phyloP scores from a whole-genome alignment of 805 yeast genomes.

The Hanseniaspora meyeri region DNA sequence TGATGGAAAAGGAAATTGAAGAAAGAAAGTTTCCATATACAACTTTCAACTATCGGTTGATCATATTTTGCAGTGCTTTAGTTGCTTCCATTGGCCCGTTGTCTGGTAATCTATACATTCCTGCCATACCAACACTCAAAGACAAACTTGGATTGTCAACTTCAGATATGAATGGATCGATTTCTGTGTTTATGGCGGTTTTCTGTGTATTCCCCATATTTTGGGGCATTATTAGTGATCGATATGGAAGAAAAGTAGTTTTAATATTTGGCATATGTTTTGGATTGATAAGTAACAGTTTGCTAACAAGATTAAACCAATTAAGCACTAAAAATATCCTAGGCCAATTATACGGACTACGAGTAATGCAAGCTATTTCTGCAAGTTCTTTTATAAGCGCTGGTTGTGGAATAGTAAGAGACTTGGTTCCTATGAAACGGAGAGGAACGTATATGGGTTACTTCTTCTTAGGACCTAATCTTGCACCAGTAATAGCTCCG shows the following conservation, averaged over 20 bases:
- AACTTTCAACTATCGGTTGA: background rate
- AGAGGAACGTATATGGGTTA: conserved; percentile 76
- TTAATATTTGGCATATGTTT: conserved; percentile 44
- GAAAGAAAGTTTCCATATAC: conserved; percentile 1
- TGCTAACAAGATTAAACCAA: conserved; percentile 36
- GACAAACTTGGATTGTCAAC: conserved; percentile 31
- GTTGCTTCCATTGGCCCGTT: conserved; percentile 34
- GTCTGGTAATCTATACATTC: conserved; percentile 46
- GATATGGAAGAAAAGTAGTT: conserved; percentile 54
- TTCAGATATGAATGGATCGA: conserved; percentile 41
- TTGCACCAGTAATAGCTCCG: conserved; percentile 81
- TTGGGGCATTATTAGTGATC: conserved; percentile 46
- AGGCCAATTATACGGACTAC: conserved; percentile 47
- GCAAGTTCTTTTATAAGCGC: conserved; percentile 81
- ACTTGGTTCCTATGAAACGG: conserved; percentile 49
- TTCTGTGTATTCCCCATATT: conserved; percentile 45
- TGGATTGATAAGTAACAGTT: conserved; percentile 50
- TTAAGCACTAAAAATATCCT: conserved; percentile 40
- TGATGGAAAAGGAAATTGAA: background rate
- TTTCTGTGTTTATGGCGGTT: conserved; percentile 44
- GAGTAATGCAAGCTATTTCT: conserved; percentile 67
- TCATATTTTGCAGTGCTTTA: background rate
- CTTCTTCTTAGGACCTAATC: conserved; percentile 74
- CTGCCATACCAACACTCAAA: conserved; percentile 37
- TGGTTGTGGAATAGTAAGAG: conserved; percentile 85